phyloP scores from a whole-genome alignment of 2,329 filamentous ascomycete species.

The Domatiomyces catenatus region DNA sequence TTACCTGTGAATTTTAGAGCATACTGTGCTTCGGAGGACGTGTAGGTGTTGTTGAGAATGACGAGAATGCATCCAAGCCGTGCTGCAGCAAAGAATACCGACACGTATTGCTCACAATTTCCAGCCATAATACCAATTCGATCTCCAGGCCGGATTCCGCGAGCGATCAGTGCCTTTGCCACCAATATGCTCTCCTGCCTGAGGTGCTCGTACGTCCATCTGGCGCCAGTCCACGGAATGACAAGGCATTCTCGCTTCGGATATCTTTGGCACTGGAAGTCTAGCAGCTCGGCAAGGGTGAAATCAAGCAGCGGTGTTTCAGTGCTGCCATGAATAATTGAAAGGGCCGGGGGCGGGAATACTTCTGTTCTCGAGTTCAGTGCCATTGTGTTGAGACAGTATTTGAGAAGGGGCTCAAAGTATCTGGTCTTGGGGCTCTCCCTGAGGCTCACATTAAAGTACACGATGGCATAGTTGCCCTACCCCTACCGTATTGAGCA shows the following conservation, averaged over 20 bases:
- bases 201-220: slow-evolving; percentile 56
- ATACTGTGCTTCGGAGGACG: slow-evolving; percentile 54
- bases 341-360: slow-evolving; percentile 12
- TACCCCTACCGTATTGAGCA: neutral
- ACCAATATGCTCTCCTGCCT: slow-evolving; percentile 46
- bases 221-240: slow-evolving; percentile 58
- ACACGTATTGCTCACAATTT: slow-evolving; percentile 43
- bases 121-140: slow-evolving; percentile 59
- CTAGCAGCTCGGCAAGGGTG: slow-evolving; percentile 56
- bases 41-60: slow-evolving; percentile 72
- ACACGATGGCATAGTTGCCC: too few relatives aligned
- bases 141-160: slow-evolving; percentile 53
- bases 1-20: slow-evolving; percentile 54
- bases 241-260: slow-evolving; percentile 53
- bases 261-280: slow-evolving; percentile 53
- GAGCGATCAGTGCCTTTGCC: slow-evolving; percentile 50
- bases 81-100: slow-evolving; percentile 58
- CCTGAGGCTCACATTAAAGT: neutral
- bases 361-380: neutral
- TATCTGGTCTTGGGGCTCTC: neutral
- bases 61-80: slow-evolving; percentile 53
- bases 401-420: too few relatives aligned
- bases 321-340: slow-evolving; percentile 52
- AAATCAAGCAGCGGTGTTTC: slow-evolving; percentile 56
- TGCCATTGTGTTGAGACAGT: neutral